A percentile compares a stretch with the other conserved stretches of the same genome.
Conservation (phyloP, 371 early-diverging fungal species). For the Apophysomyces elegans region DNA sequence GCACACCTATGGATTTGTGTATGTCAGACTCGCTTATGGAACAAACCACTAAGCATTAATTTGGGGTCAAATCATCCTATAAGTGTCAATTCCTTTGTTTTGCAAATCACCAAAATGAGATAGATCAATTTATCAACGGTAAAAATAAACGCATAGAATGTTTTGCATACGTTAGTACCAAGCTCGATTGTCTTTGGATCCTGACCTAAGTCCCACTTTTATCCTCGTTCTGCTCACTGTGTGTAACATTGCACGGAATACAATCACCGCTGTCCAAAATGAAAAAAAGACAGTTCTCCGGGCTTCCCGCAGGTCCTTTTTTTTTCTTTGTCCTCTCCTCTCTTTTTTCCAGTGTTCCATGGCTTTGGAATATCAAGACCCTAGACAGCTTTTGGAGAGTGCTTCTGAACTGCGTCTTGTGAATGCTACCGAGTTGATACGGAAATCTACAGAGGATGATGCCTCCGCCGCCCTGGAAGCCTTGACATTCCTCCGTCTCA, state of each 20-base stretch:
- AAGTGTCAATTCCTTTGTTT: too few relatives aligned
- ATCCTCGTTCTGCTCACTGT: neutral
- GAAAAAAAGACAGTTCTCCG: too few relatives aligned
- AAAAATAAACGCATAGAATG: too few relatives aligned
- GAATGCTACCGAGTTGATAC: slow-evolving; percentile 18
- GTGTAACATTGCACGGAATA: neutral
- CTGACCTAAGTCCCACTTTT: too few relatives aligned
- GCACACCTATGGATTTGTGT: too few relatives aligned
- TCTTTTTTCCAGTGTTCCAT: slow-evolving; percentile 3
- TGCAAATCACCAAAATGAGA: too few relatives aligned
- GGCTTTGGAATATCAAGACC: slow-evolving; percentile 7
- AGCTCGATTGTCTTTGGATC: too few relatives aligned
- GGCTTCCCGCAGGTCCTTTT: neutral
- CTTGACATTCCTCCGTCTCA: slow-evolving; percentile 32
- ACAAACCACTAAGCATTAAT: too few relatives aligned
- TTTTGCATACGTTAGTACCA: too few relatives aligned
- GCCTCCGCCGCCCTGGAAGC: slow-evolving; percentile 33
- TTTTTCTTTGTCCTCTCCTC: neutral
- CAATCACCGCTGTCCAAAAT: neutral
- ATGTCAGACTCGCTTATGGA: too few relatives aligned
- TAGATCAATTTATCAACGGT: too few relatives aligned
- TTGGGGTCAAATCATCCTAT: too few relatives aligned
- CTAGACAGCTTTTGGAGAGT: slow-evolving; percentile 10
- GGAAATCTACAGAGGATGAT: slow-evolving; percentile 26
- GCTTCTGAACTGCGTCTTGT: slow-evolving; percentile 18